Percentiles rank a stretch among this genome's conserved stretches.
Conservation (phyloP, 176 grass and related monocot species). For the Aegilops umbellulata region DNA sequence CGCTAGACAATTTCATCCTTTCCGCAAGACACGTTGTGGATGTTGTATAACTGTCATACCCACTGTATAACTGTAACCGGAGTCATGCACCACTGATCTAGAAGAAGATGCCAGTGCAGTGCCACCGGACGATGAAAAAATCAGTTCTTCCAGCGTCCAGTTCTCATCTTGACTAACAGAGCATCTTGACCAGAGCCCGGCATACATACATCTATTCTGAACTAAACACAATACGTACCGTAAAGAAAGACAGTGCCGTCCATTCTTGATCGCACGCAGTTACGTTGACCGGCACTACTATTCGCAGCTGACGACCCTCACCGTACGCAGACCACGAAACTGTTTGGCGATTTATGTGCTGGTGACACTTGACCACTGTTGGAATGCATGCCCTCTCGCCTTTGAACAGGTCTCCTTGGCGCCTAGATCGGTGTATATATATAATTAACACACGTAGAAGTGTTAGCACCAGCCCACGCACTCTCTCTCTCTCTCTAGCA, state of each 20-base stretch:
- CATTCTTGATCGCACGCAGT: background rate
- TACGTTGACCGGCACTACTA: background rate
- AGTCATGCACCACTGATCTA: too few relatives aligned
- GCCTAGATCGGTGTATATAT: background rate
- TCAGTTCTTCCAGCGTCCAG: too few relatives aligned
- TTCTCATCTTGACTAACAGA: background rate
- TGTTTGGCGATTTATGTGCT: background rate
- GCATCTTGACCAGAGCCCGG: background rate
- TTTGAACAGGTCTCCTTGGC: background rate
- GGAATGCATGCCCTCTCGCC: background rate
- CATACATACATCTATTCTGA: background rate
- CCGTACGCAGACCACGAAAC: background rate
- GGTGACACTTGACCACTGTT: background rate
- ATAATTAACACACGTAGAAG: background rate
- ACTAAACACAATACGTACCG: background rate
- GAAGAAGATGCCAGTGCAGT: background rate
- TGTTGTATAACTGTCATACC: too few relatives aligned
- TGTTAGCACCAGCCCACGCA: background rate
- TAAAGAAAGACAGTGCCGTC: background rate
- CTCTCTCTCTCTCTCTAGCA: too few relatives aligned
- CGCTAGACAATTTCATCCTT: too few relatives aligned
- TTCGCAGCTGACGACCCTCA: background rate
- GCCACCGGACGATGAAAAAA: too few relatives aligned
- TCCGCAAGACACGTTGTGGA: too few relatives aligned
- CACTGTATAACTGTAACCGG: background rate